Percentiles rank a stretch among this genome's conserved stretches.
These are phyloP conservation scores for Pinus taeda DNA, from an alignment of 75 land plant genomes.

Conservation along the genomic window DNA sequence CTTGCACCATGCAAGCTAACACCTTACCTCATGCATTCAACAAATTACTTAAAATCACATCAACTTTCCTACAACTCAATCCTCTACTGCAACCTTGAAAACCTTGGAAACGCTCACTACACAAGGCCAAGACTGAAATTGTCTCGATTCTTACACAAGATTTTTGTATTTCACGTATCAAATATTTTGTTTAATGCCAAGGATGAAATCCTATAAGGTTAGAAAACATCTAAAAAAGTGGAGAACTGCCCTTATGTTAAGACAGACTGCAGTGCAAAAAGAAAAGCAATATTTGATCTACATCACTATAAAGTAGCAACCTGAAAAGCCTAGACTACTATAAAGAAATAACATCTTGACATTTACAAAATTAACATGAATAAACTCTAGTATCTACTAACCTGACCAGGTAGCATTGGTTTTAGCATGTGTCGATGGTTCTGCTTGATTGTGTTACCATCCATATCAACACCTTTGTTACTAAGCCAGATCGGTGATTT, in stretches of 20 bases:
- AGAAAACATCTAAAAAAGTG: not conserved
- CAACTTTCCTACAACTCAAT: not conserved
- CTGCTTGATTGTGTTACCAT: not conserved
- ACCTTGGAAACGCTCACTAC: not conserved
- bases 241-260: not conserved
- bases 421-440: slow-evolving; percentile 3
- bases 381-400: not conserved
- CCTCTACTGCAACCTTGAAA: not conserved
- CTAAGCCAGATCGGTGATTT: slow-evolving; percentile 22
- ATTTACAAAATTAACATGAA: not conserved
- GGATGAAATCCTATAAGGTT: not conserved
- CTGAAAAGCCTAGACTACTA: not conserved
- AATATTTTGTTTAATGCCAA: not conserved
- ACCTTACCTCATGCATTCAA: not conserved
- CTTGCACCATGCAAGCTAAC: not conserved
- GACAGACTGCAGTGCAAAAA: not conserved
- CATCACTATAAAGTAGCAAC: not conserved
- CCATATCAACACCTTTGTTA: not conserved
- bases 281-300: not conserved
- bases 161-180: not conserved
- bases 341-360: not conserved
- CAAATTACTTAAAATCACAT: not conserved
- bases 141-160: not conserved
- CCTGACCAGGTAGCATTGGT: slow-evolving; percentile 9
- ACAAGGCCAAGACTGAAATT: not conserved